phyloP scores from a whole-genome alignment of 176 grass and related monocot species.

The Panicum miliaceum region DNA sequence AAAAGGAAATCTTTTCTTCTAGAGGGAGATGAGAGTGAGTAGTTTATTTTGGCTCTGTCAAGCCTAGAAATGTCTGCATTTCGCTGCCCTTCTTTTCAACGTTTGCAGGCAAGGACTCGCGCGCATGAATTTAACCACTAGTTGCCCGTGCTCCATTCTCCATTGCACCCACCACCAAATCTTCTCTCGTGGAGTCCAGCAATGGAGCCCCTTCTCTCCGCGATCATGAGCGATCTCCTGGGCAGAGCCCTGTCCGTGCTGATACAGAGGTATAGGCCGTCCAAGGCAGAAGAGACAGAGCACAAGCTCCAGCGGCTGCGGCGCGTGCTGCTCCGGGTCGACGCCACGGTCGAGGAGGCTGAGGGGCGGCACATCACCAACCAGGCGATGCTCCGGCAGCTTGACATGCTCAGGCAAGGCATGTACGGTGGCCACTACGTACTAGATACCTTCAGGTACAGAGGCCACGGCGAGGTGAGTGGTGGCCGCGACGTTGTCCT shows the following conservation, averaged over 20 bases:
- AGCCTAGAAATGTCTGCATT: neutral
- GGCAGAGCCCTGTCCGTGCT: slow-evolving; percentile 28
- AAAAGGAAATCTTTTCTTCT: no score
- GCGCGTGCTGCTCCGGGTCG: slow-evolving; percentile 23
- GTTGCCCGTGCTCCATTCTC: neutral
- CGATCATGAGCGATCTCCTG: slow-evolving; percentile 24
- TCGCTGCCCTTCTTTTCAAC: neutral
- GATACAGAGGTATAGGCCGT: neutral
- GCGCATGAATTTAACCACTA: no score
- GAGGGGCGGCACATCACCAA: slow-evolving; percentile 46
- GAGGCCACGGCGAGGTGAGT: neutral
- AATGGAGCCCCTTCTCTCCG: slow-evolving; percentile 39
- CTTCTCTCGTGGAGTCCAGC: neutral
- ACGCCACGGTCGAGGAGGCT: slow-evolving; percentile 38
- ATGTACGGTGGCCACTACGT: slow-evolving; percentile 49
- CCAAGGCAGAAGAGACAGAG: neutral
- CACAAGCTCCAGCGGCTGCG: slow-evolving; percentile 36
- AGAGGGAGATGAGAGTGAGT: no score
- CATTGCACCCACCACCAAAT: neutral
- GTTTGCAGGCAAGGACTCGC: neutral
- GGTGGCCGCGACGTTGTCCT: neutral
- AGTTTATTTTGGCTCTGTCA: neutral
- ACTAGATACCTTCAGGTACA: slow-evolving; percentile 40
- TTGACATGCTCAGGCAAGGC: slow-evolving; percentile 36
- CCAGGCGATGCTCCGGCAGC: slow-evolving; percentile 46